Base-by-base conservation (phyloP, 495 filamentous ascomycete genomes). In the Aspergillus haitiensis region DNA sequence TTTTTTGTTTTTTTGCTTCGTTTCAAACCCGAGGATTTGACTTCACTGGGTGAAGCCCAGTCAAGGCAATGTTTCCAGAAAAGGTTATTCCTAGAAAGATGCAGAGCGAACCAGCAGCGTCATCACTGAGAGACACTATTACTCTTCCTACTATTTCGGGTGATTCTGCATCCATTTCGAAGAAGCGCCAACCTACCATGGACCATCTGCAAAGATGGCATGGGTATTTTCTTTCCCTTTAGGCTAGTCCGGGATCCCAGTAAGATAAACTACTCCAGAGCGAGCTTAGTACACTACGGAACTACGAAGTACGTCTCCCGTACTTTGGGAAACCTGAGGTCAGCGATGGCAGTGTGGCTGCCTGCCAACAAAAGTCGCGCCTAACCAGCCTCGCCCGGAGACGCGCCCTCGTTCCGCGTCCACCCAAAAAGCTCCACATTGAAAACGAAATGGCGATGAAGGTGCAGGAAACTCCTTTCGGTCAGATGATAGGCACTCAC, bases 361-460 rank as follows among this genome's bases (percentile, higher is more conserved):
- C 59, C 62, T 64, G 65, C 60, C 59, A 63, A 56, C 64, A 55
- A 51, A 27, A 27, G 21, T 56, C 54, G 60, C 60, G 60, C 60
- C 59, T 56, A 64, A 64, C 63, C 63, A 65, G 66, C 66, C 63
- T 69, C 64, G 64, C 57, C 66, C 67, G 67, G 67, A 67, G 67
- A 66, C 62, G 62, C 60, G 55, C 67, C 48, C 57, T 65, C 40
- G 35, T 66, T 69, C 67, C 67, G 67, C 55, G 55, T 60, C 58
- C 62, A 50, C 37, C 12, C 31, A 37, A 35, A 15, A n/a, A 21
- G 37, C 18, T 13, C 47, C 50, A 47, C 31, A 12, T 44, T 37
- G n/a, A 18, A 39, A 7, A 34, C 21, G 34, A 16, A 33, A 18
- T 33, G 46, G 58, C 52, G 32, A 21, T 13, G 45, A 37, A 58